Conservation (phyloP, 768 basidiomycete species). For the Rhizopogon roseolus region DNA sequence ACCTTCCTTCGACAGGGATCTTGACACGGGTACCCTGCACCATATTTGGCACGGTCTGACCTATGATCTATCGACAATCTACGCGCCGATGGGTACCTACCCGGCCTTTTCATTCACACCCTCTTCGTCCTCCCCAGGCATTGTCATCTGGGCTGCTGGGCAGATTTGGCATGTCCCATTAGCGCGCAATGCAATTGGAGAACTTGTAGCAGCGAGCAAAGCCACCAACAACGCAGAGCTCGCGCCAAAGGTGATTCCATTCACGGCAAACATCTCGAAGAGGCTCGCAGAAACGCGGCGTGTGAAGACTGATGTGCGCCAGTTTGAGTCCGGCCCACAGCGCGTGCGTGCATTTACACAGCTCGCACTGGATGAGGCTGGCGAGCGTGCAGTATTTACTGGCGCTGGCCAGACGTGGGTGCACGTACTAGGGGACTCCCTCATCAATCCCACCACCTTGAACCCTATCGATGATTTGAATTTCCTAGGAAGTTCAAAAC, state of each 20-base stretch:
- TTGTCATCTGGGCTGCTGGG: slow-evolving; percentile 74
- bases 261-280: slow-evolving; percentile 60
- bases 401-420: slow-evolving; percentile 61
- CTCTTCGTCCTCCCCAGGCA: slow-evolving; percentile 37
- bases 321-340: slow-evolving; percentile 50
- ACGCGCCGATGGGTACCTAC: slow-evolving; percentile 77
- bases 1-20: slow-evolving; percentile 40
- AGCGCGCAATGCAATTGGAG: slow-evolving; percentile 43
- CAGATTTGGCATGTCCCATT: slow-evolving; percentile 64
- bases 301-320: slow-evolving; percentile 45
- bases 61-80: slow-evolving; percentile 59
- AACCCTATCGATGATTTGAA: not conserved
- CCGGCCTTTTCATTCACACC: slow-evolving; percentile 71
- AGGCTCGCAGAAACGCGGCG: slow-evolving; percentile 56
- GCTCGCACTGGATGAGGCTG: slow-evolving; percentile 50
- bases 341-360: slow-evolving; percentile 61
- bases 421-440: slow-evolving; percentile 36
- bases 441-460: slow-evolving; percentile 28
- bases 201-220: slow-evolving; percentile 33
- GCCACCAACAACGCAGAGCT: not conserved
- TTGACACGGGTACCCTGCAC: slow-evolving; percentile 59
- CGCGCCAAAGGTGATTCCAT: slow-evolving; percentile 45
- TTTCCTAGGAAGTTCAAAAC: slow-evolving; percentile 18
- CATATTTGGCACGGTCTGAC: slow-evolving; percentile 66
- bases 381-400: slow-evolving; percentile 55